Percentiles rank a stretch among this genome's conserved stretches.
phyloP scores from a whole-genome alignment of 2,329 filamentous ascomycete species.

The Ophioceras dolichostomum region DNA sequence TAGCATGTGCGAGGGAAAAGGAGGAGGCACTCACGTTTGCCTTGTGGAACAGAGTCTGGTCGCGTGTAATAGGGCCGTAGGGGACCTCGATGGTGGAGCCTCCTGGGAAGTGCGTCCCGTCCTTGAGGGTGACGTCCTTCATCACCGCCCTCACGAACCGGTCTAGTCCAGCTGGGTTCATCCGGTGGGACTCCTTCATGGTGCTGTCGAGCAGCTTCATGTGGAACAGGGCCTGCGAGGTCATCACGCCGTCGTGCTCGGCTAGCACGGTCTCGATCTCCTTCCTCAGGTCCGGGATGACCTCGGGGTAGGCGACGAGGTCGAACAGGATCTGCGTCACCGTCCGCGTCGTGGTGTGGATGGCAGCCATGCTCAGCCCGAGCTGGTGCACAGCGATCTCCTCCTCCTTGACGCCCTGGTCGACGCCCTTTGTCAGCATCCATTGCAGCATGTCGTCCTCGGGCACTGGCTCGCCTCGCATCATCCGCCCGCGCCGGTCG shows the following conservation, averaged over 20 bases:
- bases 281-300: slow-evolving; percentile 35
- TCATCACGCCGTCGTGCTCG: slow-evolving; percentile 9
- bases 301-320: slow-evolving; percentile 34
- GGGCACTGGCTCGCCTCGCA: not conserved
- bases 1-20: too few relatives aligned
- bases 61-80: not conserved
- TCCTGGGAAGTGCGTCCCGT: slow-evolving; percentile 26
- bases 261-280: slow-evolving; percentile 29
- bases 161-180: slow-evolving; percentile 13
- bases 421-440: slow-evolving; percentile 10
- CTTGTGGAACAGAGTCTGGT: not conserved
- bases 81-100: slow-evolving; percentile 15
- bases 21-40: not conserved
- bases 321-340: slow-evolving; percentile 23
- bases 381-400: slow-evolving; percentile 19
- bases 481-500: not conserved
- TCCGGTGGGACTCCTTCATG: slow-evolving; percentile 24
- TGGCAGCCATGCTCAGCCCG: slow-evolving; percentile 31
- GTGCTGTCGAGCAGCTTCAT: slow-evolving; percentile 27
- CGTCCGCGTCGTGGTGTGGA: slow-evolving; percentile 34
- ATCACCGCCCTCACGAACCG: slow-evolving; percentile 21
- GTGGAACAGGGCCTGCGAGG: slow-evolving; percentile 20
- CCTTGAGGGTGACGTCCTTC: slow-evolving; percentile 27
- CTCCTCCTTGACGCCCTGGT: not conserved
- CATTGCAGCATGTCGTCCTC: slow-evolving; percentile 3